Conservation (phyloP, 257 asterid genomes). For the Schizonepeta tenuifolia region DNA sequence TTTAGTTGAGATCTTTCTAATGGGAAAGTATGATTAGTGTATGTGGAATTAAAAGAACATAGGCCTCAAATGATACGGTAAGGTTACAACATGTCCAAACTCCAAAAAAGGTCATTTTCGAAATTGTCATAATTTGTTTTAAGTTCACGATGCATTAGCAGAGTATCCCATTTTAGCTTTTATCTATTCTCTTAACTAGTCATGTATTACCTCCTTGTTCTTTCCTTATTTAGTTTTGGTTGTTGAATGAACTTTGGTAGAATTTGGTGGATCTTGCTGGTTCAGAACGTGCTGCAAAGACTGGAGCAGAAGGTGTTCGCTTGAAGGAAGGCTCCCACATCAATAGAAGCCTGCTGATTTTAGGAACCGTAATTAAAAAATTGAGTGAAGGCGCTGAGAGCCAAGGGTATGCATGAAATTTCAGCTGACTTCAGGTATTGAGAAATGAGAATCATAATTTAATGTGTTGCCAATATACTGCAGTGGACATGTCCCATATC, state of each 20-base stretch:
- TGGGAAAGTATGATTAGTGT: slow-evolving; percentile 2
- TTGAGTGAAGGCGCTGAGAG: slow-evolving; percentile 98
- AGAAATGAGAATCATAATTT: slow-evolving; percentile 8
- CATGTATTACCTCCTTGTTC: not conserved
- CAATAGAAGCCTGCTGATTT: slow-evolving; percentile 90
- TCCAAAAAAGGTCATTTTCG: not conserved
- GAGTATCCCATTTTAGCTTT: not conserved
- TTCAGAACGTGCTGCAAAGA: slow-evolving; percentile 98
- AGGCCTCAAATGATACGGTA: not conserved
- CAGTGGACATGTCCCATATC: slow-evolving; percentile 98
- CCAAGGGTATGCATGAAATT: slow-evolving; percentile 77
- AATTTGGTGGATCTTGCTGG: slow-evolving; percentile 99
- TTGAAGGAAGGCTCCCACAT: slow-evolving; percentile 98
- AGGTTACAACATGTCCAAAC: not conserved
- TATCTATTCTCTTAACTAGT: slow-evolving; percentile 6
- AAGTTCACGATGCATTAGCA: not conserved
- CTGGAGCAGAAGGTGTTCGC: slow-evolving; percentile 99
- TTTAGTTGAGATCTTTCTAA: slow-evolving; percentile 9
- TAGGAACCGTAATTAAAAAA: slow-evolving; percentile 97
- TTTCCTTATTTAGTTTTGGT: slow-evolving; percentile 26
- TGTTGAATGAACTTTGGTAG: slow-evolving; percentile 47
- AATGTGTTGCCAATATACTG: slow-evolving; percentile 41
- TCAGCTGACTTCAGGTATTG: slow-evolving; percentile 17
- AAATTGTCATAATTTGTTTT: not conserved
- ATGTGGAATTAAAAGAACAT: not conserved